Evolutionary conservation across 2,329 filamentous ascomycete species (phyloP), one percentile per base, ranked within the genome.

Genomic region (Cercospora sp.): DNA sequence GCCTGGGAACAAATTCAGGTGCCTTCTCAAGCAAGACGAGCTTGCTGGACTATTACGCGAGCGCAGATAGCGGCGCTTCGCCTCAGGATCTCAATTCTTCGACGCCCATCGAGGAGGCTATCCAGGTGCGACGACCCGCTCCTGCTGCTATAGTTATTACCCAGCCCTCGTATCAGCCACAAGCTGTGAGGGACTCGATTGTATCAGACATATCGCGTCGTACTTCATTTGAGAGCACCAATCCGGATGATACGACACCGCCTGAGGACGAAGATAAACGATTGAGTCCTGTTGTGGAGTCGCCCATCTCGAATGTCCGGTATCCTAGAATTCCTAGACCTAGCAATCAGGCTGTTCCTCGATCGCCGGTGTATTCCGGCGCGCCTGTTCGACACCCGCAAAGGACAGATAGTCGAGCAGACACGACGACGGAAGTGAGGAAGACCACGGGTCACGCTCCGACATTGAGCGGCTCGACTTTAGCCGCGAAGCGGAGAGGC

Each of bases 281-380:
- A 6, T 77, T 83, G 5, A 81, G 80, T 9, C 80, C 82, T 4
- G 81, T 83, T 1, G 78, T 77, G 4, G 81, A 82, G 66, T 81
- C 79, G 1, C 82, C 82, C 9, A 82, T 83, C n/a, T 79, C 79
- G 21, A 76, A 76, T 0, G 75, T 84, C 12, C 75, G 79, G 37
- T 85, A 85, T 69, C 83, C 83, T 6, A 84, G 84, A 71, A 76
- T 85, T 2, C 83, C 83, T 2, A 76, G 83, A 13, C 79, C 81
- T 18, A 81, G 80, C 6, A 84, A 83, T 61, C 82, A 84, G 69
- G 73, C 80, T 2, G 80, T 84, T 1, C 80, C 82, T 1, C 77
- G 82, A 53, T 77, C 74, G 21, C 74, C 77, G 21, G 66, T 58
- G 13, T 61, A 66, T 32, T 61, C 18, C 4, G 64, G 64, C 30